phyloP scores from a whole-genome alignment of 805 yeast species.

The Tetrapisispora iriomotensis region DNA sequence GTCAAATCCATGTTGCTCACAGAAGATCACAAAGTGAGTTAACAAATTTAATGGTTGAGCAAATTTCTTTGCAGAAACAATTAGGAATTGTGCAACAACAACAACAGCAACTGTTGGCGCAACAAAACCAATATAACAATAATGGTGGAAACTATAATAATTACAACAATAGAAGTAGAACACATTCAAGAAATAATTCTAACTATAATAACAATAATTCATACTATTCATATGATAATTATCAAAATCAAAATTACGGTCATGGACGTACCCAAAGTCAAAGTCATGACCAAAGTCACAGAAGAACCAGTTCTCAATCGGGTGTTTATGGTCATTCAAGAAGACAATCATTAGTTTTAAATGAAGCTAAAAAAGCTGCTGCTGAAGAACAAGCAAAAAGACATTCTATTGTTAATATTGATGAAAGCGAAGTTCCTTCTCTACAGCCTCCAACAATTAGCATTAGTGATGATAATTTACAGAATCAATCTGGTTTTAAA shows the following conservation, averaged over 20 bases:
- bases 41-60: slow-evolving; percentile 87
- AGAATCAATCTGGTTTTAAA: slow-evolving; percentile 10
- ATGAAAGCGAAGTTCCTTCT: slow-evolving; percentile 10
- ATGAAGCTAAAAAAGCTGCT: slow-evolving; percentile 95
- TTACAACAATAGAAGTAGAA: slow-evolving; percentile 12
- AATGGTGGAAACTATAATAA: slow-evolving; percentile 23
- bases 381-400: slow-evolving; percentile 79
- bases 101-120: slow-evolving; percentile 61
- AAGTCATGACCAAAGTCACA: slow-evolving; percentile 27
- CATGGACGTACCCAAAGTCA: not conserved
- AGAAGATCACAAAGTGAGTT: slow-evolving; percentile 92
- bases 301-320: slow-evolving; percentile 40
- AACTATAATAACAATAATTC: not conserved
- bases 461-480: not conserved
- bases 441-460: not conserved
- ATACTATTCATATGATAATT: slow-evolving; percentile 2
- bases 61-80: slow-evolving; percentile 79
- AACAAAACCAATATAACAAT: slow-evolving; percentile 30
- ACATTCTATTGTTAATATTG: slow-evolving; percentile 18
- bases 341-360: slow-evolving; percentile 84
- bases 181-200: slow-evolving; percentile 25
- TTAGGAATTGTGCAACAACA: slow-evolving; percentile 86
- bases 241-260: slow-evolving; percentile 3
- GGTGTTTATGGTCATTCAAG: slow-evolving; percentile 63
- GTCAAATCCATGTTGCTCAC: slow-evolving; percentile 86